Base-by-base conservation (phyloP, 2,329 filamentous ascomycete genomes). In the Boeremia lycopersici region DNA sequence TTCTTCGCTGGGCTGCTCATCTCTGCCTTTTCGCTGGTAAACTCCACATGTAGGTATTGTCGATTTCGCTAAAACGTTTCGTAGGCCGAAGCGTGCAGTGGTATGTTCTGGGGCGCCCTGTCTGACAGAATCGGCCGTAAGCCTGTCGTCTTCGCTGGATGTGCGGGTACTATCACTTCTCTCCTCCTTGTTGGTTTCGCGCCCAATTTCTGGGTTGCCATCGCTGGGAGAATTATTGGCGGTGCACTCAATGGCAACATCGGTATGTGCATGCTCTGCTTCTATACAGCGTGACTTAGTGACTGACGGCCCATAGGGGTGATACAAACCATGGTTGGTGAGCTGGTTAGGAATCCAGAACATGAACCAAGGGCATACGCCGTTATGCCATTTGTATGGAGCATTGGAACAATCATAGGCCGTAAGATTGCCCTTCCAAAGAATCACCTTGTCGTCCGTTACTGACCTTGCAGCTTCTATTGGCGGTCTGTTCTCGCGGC, bases 371-470 rank as follows among this genome's bases (percentile, higher is more conserved):
- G 88, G 59, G 92, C 92, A 26, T 96, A 93, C 73, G 87, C 91
- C 2, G 85, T 96, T 39, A 96, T 97, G 91, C 93, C 93, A 0
- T 96, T 96, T 69, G 89, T 96, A 7, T 97, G 93, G 92, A 89
- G 85, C 41, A 87, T 96, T 47, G 93, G 93, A 23, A 96, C 91
- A 9, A 96, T 96, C 60, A 82, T 96, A 48, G 93, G 93, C 43
- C 74, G 71, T 74, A 72, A 72, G 70, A 33, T 36, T 2, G 13
- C 9, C 12, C 19, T 25, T 28, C 26, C 29, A 7, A 11, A 13
- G 5, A 33, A 12, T 25, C 7, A 3, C 6, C 6, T 15, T n/a
- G 9, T 46, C 33, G 2, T 29, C 10, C 23, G 15, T 19, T 66
- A 53, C 67, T 72, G 48, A 74, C 52, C 33, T 11, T 26, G 3